A percentile compares a stretch with the other conserved stretches of the same genome.
These are phyloP conservation scores for Selaginella moellendorffii DNA, from an alignment of 75 land plant species.

Conservation along the genomic window DNA sequence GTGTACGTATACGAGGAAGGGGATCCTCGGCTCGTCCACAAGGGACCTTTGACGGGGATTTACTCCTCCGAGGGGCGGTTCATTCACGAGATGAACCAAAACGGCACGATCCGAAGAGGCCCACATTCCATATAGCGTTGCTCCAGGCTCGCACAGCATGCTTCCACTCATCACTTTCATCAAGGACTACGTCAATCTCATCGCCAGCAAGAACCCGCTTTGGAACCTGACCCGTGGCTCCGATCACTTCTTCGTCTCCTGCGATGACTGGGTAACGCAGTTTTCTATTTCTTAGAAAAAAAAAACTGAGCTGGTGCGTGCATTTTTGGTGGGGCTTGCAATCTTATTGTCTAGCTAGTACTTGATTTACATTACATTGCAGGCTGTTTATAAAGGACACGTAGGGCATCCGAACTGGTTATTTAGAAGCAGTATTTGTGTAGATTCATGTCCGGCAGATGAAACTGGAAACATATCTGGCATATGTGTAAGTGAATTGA, in stretches of 20 bases:
- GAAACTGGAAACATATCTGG: too few species aligned
- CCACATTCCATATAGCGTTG: constrained; percentile 4
- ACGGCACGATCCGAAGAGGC: constrained; percentile 1
- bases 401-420: too few species aligned
- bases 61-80: constrained; percentile 4
- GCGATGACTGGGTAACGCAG: constrained; percentile 11
- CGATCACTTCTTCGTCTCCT: constrained; percentile 6
- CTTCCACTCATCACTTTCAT: constrained; percentile 4
- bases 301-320: not conserved
- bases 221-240: constrained; percentile 8
- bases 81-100: not conserved
- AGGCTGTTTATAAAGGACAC: too few species aligned
- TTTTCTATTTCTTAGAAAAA: not conserved
- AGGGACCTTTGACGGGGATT: constrained; percentile 6
- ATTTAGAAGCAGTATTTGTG: too few species aligned
- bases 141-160: constrained; percentile 7
- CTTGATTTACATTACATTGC: too few species aligned
- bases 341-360: too few species aligned
- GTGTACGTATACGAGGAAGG: constrained; percentile 3
- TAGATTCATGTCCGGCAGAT: too few species aligned
- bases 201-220: not conserved
- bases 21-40: not conserved
- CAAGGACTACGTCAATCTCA: constrained; percentile 6
- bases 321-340: not conserved
- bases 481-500: too few species aligned